Percentiles rank a stretch among this genome's conserved stretches.
These are phyloP conservation scores for Ceriops zippeliana DNA, from an alignment of 345 rosid genomes.

Conservation along the genomic window DNA sequence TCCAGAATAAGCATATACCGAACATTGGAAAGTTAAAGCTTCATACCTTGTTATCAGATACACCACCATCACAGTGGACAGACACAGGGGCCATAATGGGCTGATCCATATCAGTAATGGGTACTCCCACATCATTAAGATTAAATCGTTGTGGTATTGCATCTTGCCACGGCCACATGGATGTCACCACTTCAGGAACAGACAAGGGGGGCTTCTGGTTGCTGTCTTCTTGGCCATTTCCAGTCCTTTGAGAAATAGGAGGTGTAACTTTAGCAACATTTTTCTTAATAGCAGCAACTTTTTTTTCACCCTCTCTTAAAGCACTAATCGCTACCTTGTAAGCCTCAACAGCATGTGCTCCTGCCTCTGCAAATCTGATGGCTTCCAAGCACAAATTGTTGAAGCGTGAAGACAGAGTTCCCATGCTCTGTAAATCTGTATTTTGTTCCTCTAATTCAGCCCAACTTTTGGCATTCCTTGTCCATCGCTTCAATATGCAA, in stretches of 20 bases:
- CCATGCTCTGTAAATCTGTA: constrained; percentile 31
- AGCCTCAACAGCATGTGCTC: constrained; percentile 51
- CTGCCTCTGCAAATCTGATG: constrained; percentile 56
- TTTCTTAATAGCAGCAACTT: constrained; percentile 42
- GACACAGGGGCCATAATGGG: constrained; percentile 51
- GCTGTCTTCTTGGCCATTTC: constrained; percentile 39
- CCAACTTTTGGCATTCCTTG: constrained; percentile 52
- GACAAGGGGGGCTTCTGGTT: constrained; percentile 34
- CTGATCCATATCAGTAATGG: constrained; percentile 53
- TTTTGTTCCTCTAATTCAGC: constrained; percentile 40
- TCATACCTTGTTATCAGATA: constrained; percentile 43
- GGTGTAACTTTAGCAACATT: constrained; percentile 36
- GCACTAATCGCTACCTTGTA: constrained; percentile 40
- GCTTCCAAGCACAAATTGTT: constrained; percentile 54
- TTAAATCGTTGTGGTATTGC: constrained; percentile 36
- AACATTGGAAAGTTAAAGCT: neutral
- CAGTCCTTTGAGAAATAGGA: constrained; percentile 36
- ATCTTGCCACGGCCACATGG: constrained; percentile 66
- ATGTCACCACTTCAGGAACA: constrained; percentile 36
- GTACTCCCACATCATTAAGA: constrained; percentile 46
- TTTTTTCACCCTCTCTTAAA: constrained; percentile 47
- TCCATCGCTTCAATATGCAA: constrained; percentile 58
- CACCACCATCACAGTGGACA: constrained; percentile 37
- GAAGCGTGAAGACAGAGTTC: constrained; percentile 48
- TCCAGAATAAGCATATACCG: neutral